phyloP scores from a whole-genome alignment of 805 yeast genomes.

The Schwanniomyces vanrijiae region DNA sequence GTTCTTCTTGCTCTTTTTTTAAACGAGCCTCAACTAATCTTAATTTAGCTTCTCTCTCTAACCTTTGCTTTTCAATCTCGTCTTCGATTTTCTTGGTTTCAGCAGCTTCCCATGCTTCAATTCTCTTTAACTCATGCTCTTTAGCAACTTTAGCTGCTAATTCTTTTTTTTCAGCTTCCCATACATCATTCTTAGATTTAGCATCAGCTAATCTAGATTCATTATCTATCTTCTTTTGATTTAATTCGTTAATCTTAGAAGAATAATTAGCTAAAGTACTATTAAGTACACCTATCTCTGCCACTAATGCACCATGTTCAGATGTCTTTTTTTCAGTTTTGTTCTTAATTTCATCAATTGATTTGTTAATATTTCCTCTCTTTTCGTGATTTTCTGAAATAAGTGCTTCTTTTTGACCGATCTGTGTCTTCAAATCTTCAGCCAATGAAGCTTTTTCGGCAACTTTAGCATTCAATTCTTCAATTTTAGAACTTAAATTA shows the following conservation, averaged over 20 bases:
- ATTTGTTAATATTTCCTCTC: conserved; percentile 43
- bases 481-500: conserved; percentile 37
- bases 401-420: conserved; percentile 26
- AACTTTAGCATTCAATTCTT: conserved; percentile 43
- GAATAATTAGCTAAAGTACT: conserved; percentile 45
- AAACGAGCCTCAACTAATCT: conserved; percentile 30
- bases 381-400: conserved; percentile 27
- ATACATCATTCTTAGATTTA: conserved; percentile 34
- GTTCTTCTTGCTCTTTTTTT: conserved; percentile 19
- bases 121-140: conserved; percentile 35
- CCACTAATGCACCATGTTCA: conserved; percentile 34
- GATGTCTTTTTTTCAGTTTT: conserved; percentile 36
- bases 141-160: conserved; percentile 38
- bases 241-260: conserved; percentile 39
- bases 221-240: conserved; percentile 38
- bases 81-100: conserved; percentile 27
- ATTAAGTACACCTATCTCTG: conserved; percentile 46
- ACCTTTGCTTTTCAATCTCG: conserved; percentile 37
- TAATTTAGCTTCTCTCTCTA: conserved; percentile 31
- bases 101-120: conserved; percentile 43
- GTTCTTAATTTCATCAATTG: conserved; percentile 36
- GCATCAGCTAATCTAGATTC: conserved; percentile 40
- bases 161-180: conserved; percentile 48
- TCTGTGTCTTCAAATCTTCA: conserved; percentile 32
- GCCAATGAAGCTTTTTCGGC: conserved; percentile 36